Conservation (phyloP, 208 protist genomes). For the Trichomonas tenax region DNA sequence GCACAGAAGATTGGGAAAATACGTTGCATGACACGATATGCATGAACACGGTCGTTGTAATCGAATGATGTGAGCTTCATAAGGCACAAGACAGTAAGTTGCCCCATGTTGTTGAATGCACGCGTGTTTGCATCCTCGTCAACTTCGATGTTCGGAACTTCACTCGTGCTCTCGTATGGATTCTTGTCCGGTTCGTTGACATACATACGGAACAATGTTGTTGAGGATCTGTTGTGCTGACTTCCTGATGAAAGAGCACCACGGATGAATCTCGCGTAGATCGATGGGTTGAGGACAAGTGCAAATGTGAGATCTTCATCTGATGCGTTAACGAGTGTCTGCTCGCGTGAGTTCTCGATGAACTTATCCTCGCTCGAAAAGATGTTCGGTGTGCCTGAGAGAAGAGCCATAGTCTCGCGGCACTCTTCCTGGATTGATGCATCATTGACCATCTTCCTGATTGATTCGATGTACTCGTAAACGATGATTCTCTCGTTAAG, state of each 20-base stretch:
- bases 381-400: not conserved
- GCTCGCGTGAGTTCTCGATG: not conserved
- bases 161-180: not conserved
- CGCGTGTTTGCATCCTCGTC: not conserved
- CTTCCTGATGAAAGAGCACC: not conserved
- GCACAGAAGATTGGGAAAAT: not conserved
- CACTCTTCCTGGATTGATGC: not conserved
- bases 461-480: not conserved
- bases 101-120: not conserved
- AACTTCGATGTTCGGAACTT: not conserved
- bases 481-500: not conserved
- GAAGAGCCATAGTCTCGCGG: not conserved
- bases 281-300: not conserved
- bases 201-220: not conserved
- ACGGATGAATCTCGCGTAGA: not conserved
- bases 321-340: not conserved
- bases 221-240: not conserved
- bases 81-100: not conserved
- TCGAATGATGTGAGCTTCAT: not conserved
- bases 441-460: not conserved
- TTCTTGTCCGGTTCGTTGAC: not conserved
- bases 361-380: not conserved
- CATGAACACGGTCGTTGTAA: not conserved
- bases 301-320: not conserved
- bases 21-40: not conserved